Percentiles rank a stretch among this genome's conserved stretches.
phyloP scores from a whole-genome alignment of 1,284 basidiomycete genomes.

The Takashimella tepidaria region DNA sequence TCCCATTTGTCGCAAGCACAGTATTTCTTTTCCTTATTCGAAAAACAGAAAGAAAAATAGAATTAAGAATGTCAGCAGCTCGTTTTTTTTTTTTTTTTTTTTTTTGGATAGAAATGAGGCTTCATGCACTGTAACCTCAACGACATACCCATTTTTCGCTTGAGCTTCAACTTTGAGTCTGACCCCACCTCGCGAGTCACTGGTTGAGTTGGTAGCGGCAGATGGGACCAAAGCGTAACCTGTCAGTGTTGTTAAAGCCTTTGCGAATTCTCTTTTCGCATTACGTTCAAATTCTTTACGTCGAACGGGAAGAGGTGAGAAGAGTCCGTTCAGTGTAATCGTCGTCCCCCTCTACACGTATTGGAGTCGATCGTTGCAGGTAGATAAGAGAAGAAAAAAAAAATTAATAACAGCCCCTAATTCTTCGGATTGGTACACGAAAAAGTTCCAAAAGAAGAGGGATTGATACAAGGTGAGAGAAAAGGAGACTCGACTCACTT shows the following conservation, averaged over 20 bases:
- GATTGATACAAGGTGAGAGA: not conserved
- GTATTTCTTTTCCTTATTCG: slow-evolving; percentile 62
- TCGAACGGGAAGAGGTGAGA: slow-evolving; percentile 79
- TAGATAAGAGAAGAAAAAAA: too few relatives aligned
- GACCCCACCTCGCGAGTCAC: slow-evolving; percentile 50
- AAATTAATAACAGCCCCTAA: too few relatives aligned
- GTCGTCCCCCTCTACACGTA: slow-evolving; percentile 75
- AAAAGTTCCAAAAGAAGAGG: too few relatives aligned
- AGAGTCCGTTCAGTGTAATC: slow-evolving; percentile 67
- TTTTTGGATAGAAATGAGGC: too few relatives aligned
- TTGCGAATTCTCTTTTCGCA: slow-evolving; percentile 82
- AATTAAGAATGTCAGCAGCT: too few relatives aligned
- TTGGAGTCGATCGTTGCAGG: not conserved
- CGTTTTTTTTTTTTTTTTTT: too few relatives aligned
- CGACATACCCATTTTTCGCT: slow-evolving; percentile 49
- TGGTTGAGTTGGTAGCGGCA: slow-evolving; percentile 45
- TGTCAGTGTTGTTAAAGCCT: slow-evolving; percentile 72
- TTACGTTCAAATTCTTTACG: slow-evolving; percentile 88
- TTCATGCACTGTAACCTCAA: too few relatives aligned
- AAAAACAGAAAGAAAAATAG: too few relatives aligned
- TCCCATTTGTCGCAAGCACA: slow-evolving; percentile 69
- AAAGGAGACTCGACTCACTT: slow-evolving; percentile 53
- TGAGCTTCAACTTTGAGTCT: slow-evolving; percentile 64
- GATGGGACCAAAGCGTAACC: slow-evolving; percentile 84
- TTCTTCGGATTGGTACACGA: too few relatives aligned